Evolutionary conservation across 805 yeast species (phyloP), one percentile per base, ranked within the genome.

Genomic region (Myxozyma nipponensis): DNA sequence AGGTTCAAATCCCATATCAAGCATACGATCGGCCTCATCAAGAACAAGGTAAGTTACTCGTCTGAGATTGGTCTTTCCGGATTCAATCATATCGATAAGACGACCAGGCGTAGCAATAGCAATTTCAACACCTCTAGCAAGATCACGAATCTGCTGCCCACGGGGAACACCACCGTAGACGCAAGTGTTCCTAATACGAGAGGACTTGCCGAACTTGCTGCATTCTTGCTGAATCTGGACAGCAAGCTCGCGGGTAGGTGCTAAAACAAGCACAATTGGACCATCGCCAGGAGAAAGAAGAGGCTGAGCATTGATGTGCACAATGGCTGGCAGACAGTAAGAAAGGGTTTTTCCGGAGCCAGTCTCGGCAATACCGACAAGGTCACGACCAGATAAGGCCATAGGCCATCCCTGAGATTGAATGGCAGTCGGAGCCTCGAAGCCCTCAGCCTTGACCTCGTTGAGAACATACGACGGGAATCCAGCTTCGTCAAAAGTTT

Each of bases 351-450:
- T 93, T 78, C 98, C 98, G 49, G 97, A 90, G 74, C 98, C 98
- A 61, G 98, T 93, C 62, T 96, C 85, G 50, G 98, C 98, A 70
- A 93, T 84, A 78, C 98, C 98, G 72, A 93, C 86, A 91, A 93
- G 85, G 70, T 93, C 98, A 75, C 98, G 87, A 77, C 98, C 98
- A 63, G 91, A 82, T 52, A 90, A 77, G 66, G 98, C 98, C 98
- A 93, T 93, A 58, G 98, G 98, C 98, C 98, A 93, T 76, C 98
- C 98, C 77, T 93, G 98, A 72, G 96, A 88, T 76, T 93, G 98
- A 66, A 93, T 93, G 60, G 88, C 89, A 50, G 98, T 93, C 64
- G 98, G 98, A 59, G 75, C 79, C 49, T 83, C 93, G 75, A 93
- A 93, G 55, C 98, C 98, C 72, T 86, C 89, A 53, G 82, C 82